phyloP scores from a whole-genome alignment of 202 grass and related monocot species.

The Dendrocalamus latiflorus region DNA sequence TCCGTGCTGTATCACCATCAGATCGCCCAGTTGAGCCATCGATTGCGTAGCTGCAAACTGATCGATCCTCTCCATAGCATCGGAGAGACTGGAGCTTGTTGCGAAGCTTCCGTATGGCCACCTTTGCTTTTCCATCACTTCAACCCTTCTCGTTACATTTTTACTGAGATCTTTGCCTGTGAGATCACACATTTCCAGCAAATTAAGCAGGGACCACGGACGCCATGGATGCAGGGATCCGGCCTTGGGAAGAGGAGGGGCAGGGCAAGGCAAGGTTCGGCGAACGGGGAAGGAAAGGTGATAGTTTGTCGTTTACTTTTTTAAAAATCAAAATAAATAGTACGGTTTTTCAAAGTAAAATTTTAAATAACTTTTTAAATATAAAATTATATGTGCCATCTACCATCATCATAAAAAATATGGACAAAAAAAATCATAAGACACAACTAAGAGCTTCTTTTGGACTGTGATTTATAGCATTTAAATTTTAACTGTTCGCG shows the following conservation, averaged over 20 bases:
- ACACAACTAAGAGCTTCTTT: too few relatives aligned
- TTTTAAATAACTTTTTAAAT: too few relatives aligned
- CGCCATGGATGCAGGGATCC: neutral
- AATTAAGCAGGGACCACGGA: neutral
- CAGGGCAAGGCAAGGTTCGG: neutral
- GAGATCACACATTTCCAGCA: neutral
- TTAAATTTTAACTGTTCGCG: too few relatives aligned
- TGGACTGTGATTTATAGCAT: too few relatives aligned
- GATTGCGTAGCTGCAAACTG: neutral
- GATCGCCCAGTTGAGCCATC: neutral
- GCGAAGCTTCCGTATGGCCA: neutral
- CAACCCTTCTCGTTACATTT: too few relatives aligned
- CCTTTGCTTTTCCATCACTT: slow-evolving; percentile 14
- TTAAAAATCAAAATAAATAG: too few relatives aligned
- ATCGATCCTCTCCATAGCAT: too few relatives aligned
- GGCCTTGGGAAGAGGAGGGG: neutral
- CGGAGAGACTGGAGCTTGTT: neutral
- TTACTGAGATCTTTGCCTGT: too few relatives aligned
- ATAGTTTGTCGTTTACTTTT: neutral
- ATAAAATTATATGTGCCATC: too few relatives aligned
- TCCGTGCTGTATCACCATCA: neutral
- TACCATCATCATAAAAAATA: too few relatives aligned
- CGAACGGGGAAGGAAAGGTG: neutral
- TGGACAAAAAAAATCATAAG: too few relatives aligned
- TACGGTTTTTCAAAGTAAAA: too few relatives aligned